A percentile compares a stretch with the other conserved stretches of the same genome.
phyloP scores from a whole-genome alignment of 2,329 filamentous ascomycete genomes.

The Cyanodermella asteris region DNA sequence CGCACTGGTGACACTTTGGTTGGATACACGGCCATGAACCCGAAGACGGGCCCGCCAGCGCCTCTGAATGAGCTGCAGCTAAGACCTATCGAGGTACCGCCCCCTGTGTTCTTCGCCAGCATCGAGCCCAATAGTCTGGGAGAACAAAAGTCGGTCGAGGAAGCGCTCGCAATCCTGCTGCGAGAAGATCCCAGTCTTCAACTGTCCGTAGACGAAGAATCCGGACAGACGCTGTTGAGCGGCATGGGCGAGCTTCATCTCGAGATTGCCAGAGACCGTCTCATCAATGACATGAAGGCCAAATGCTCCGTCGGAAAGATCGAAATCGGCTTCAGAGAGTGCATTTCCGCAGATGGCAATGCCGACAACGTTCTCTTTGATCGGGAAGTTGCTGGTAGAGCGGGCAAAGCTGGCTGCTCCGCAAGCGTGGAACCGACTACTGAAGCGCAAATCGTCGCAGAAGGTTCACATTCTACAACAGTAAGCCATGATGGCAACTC shows the following conservation, averaged over 20 bases:
- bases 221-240: conserved; percentile 76
- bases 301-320: conserved; percentile 73
- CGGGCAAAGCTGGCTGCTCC: conserved; percentile 55
- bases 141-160: conserved; percentile 59
- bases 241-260: conserved; percentile 95
- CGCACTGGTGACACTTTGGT: conserved; percentile 85
- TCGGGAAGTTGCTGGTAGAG: conserved; percentile 56
- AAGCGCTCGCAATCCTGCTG: conserved; percentile 54
- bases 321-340: conserved; percentile 88
- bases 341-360: conserved; percentile 35
- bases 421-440: conserved; percentile 37
- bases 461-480: conserved; percentile 11
- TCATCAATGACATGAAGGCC: conserved; percentile 73
- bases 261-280: conserved; percentile 72
- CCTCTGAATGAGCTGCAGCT: conserved; percentile 57
- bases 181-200: conserved; percentile 85
- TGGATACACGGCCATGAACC: conserved; percentile 40
- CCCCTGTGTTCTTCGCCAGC: conserved; percentile 90
- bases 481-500: conserved; percentile 47
- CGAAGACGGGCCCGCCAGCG: conserved; percentile 41
- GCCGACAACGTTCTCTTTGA: conserved; percentile 47
- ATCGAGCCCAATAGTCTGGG: conserved; percentile 60
- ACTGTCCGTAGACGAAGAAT: conserved; percentile 67
- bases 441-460: conserved; percentile 6
- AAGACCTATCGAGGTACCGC: conserved; percentile 69